Percentiles rank a stretch among this genome's conserved stretches.
phyloP scores from a whole-genome alignment of 2,329 filamentous ascomycete genomes.

The Aureobasidium sp. region DNA sequence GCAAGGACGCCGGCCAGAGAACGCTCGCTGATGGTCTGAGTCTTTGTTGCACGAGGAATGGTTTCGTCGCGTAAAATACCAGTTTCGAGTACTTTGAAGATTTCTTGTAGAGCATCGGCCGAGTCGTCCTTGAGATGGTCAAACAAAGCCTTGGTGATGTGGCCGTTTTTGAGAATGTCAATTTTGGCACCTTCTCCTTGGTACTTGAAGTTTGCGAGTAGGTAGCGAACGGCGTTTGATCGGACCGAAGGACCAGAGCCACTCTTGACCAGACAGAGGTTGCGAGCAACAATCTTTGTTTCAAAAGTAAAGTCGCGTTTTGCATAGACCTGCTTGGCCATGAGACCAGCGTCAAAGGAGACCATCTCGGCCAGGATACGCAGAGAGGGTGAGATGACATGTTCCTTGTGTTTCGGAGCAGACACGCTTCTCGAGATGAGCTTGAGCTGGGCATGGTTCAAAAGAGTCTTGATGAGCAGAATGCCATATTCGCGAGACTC shows the following conservation, averaged over 20 bases:
- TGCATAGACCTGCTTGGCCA: slow-evolving; percentile 65
- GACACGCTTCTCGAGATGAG: slow-evolving; percentile 71
- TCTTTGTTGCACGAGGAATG: slow-evolving; percentile 65
- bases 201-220: slow-evolving; percentile 70
- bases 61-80: slow-evolving; percentile 67
- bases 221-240: slow-evolving; percentile 72
- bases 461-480: slow-evolving; percentile 68
- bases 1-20: slow-evolving; percentile 63
- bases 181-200: slow-evolving; percentile 68
- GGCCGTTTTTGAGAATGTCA: slow-evolving; percentile 69
- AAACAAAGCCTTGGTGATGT: slow-evolving; percentile 61
- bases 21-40: slow-evolving; percentile 63
- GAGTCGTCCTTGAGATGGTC: slow-evolving; percentile 71
- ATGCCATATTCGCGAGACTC: slow-evolving; percentile 68
- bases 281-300: slow-evolving; percentile 63
- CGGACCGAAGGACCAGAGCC: slow-evolving; percentile 68
- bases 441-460: slow-evolving; percentile 73
- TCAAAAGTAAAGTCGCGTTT: slow-evolving; percentile 67
- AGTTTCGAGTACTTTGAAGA: slow-evolving; percentile 60
- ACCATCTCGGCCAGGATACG: slow-evolving; percentile 80
- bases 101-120: slow-evolving; percentile 63
- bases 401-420: slow-evolving; percentile 72
- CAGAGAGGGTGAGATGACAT: slow-evolving; percentile 79
- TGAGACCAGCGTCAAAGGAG: slow-evolving; percentile 72
- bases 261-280: slow-evolving; percentile 60